Percentiles rank a stretch among this genome's conserved stretches.
Conservation (phyloP, 2,329 filamentous ascomycete species). For the Colletotrichum truncatum region DNA sequence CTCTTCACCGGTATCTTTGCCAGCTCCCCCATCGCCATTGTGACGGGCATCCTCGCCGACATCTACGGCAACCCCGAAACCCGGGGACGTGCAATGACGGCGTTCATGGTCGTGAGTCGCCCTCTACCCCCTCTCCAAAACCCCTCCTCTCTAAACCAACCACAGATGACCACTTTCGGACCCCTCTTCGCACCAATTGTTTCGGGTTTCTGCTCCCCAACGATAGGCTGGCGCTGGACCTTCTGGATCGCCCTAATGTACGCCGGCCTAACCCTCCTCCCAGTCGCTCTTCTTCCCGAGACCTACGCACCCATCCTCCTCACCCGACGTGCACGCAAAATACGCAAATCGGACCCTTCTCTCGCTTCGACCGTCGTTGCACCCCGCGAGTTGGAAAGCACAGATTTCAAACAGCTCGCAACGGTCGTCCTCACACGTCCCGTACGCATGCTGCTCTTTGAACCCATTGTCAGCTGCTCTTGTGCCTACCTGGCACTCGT, state of each 20-base stretch:
- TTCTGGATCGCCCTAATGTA: slow-evolving; percentile 78
- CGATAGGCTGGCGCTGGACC: slow-evolving; percentile 73
- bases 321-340: slow-evolving; percentile 61
- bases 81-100: slow-evolving; percentile 68
- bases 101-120: slow-evolving; percentile 67
- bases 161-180: slow-evolving; percentile 69
- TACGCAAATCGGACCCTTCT: slow-evolving; percentile 65
- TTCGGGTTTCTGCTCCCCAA: slow-evolving; percentile 67
- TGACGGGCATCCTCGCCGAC: slow-evolving; percentile 73
- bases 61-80: slow-evolving; percentile 65
- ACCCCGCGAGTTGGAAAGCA: slow-evolving; percentile 70
- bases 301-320: slow-evolving; percentile 69
- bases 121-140: neutral
- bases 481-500: slow-evolving; percentile 77
- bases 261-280: slow-evolving; percentile 67
- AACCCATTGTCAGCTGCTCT: slow-evolving; percentile 77
- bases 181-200: slow-evolving; percentile 73
- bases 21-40: slow-evolving; percentile 68
- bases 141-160: rapidly evolving
- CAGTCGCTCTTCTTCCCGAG: slow-evolving; percentile 73
- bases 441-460: slow-evolving; percentile 75
- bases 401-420: slow-evolving; percentile 65
- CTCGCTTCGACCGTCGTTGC: slow-evolving; percentile 59
- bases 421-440: slow-evolving; percentile 77
- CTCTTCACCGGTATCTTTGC: slow-evolving; percentile 63